phyloP scores from a whole-genome alignment of 192 early-diverging fungal species.

The Radiomyces spectabilis region DNA sequence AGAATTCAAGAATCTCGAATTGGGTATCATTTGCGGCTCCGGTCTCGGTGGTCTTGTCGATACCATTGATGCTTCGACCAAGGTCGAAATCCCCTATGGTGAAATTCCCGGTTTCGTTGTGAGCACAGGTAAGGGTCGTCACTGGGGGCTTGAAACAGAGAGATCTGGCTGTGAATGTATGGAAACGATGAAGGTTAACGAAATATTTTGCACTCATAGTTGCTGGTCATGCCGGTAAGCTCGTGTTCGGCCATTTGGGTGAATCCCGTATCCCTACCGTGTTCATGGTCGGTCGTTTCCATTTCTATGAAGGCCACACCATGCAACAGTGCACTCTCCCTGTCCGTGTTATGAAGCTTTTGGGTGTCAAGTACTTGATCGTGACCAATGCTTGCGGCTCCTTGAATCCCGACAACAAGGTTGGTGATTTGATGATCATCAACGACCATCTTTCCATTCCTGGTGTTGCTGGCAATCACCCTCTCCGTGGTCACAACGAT shows the following conservation, averaged over 20 bases:
- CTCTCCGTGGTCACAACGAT: slow-evolving; percentile 82
- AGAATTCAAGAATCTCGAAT: slow-evolving; percentile 37
- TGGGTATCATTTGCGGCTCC: slow-evolving; percentile 80
- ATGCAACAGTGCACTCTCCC: slow-evolving; percentile 76
- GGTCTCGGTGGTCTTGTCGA: slow-evolving; percentile 78
- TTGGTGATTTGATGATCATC: slow-evolving; percentile 83
- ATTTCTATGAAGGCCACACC: slow-evolving; percentile 85
- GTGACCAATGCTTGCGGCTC: slow-evolving; percentile 87
- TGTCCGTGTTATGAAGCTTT: slow-evolving; percentile 74
- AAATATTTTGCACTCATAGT: slow-evolving; percentile 27
- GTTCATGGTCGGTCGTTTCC: slow-evolving; percentile 84
- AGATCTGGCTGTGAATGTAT: neutral
- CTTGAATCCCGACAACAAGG: slow-evolving; percentile 62
- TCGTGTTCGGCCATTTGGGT: slow-evolving; percentile 80
- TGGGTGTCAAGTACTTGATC: slow-evolving; percentile 72
- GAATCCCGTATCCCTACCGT: slow-evolving; percentile 55
- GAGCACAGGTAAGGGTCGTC: slow-evolving; percentile 52
- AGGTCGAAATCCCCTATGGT: slow-evolving; percentile 60
- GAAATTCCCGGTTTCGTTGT: slow-evolving; percentile 82
- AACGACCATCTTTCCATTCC: slow-evolving; percentile 75
- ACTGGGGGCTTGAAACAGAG: neutral
- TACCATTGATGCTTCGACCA: slow-evolving; percentile 44
- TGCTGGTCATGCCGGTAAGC: slow-evolving; percentile 66
- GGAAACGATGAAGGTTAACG: neutral
- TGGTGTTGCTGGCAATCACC: slow-evolving; percentile 65